These are phyloP conservation scores for Cyclospora cayetanensis DNA, from an alignment of 169 alveolate species.

Conservation along the genomic window DNA sequence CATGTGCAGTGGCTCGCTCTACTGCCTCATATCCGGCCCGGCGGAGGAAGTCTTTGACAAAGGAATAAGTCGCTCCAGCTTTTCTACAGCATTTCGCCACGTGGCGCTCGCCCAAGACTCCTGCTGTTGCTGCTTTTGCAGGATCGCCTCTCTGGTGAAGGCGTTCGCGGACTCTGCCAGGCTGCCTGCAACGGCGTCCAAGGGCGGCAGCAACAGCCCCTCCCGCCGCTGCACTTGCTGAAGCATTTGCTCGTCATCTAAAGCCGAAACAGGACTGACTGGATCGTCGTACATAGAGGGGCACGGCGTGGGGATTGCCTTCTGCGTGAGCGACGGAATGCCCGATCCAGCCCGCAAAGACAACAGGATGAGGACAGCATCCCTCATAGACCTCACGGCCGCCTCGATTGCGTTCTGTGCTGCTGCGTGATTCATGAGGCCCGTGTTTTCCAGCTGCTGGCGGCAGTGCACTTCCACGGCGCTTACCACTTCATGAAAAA, in stretches of 20 bases:
- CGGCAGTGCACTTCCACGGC: not conserved
- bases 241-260: not conserved
- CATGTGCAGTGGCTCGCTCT: no score
- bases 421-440: not conserved
- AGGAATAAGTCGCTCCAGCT: no score
- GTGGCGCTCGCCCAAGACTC: no score
- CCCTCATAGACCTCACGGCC: not conserved
- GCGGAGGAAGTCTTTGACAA: no score
- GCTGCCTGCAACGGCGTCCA: no score
- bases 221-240: not conserved
- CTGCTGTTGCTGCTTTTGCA: no score
- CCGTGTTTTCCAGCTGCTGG: not conserved
- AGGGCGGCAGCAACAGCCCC: constrained; percentile 10
- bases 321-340: not conserved
- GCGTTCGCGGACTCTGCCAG: no score
- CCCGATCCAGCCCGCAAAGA: not conserved
- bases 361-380: not conserved
- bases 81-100: no score
- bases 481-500: not conserved
- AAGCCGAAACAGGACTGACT: not conserved
- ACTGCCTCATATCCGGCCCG: no score
- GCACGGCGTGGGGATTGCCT: not conserved
- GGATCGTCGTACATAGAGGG: constrained; percentile 20
- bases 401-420: not conserved
- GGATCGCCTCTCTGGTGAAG: no score